phyloP scores from a whole-genome alignment of 1,139 yeast genomes.

The Geotrichum restrictum region DNA sequence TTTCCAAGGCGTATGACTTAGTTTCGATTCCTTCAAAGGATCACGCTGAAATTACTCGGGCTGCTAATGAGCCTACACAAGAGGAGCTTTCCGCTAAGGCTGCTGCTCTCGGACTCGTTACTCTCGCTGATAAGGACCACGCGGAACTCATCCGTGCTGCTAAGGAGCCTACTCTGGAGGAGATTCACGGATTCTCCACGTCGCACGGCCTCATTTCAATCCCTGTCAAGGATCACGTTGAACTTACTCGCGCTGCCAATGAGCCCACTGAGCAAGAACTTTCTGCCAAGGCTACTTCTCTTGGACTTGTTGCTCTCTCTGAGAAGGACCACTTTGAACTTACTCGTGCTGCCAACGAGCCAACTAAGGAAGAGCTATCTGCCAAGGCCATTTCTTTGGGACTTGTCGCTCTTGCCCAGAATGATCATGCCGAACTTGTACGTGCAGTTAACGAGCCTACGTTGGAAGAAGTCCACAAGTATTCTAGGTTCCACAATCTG shows the following conservation, averaged over 20 bases:
- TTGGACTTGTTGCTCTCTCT: conserved; percentile 28
- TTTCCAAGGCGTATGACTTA: conserved; percentile 35
- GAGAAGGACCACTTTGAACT: conserved; percentile 24
- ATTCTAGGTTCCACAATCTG: conserved; percentile 35
- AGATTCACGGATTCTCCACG: conserved; percentile 35
- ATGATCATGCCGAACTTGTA: conserved; percentile 29
- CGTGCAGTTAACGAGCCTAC: conserved; percentile 28
- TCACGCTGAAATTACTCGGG: conserved; percentile 27
- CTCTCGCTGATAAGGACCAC: conserved; percentile 32
- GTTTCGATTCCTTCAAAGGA: conserved; percentile 40
- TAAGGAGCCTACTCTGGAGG: conserved; percentile 25
- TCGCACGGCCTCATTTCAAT: conserved; percentile 34
- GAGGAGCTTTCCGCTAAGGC: conserved; percentile 40
- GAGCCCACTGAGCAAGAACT: conserved; percentile 24
- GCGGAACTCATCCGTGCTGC: conserved; percentile 24
- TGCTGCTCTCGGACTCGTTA: conserved; percentile 38
- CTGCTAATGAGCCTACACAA: conserved; percentile 25
- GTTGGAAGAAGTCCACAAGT: conserved; percentile 23
- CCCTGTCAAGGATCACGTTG: conserved; percentile 25
- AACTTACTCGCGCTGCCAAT: conserved; percentile 21
- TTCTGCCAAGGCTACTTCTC: conserved; percentile 17
- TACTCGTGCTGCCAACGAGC: conserved; percentile 25
- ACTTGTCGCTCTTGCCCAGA: conserved; percentile 43
- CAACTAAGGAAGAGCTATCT: conserved; percentile 32
- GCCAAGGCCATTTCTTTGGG: conserved; percentile 27